Evolutionary conservation across 176 grass and related monocot genomes (phyloP), one percentile per base, ranked within the genome.

Genomic region (Carex parvula): DNA sequence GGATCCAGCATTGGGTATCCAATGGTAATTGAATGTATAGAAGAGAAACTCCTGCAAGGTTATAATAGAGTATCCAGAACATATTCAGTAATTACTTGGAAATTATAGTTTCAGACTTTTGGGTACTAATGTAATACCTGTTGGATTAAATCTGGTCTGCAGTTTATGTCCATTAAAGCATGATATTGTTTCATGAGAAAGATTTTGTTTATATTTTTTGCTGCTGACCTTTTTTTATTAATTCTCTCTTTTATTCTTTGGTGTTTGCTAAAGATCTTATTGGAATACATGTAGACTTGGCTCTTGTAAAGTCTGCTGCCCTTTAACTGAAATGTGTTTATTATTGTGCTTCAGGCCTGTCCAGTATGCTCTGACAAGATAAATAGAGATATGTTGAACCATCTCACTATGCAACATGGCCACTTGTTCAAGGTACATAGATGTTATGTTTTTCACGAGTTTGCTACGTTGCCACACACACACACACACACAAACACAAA

Each of bases 321-420:
- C 14, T 55, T 77, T 32, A 77, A 56, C 50, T 24, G 59, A 61
- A 82, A 78, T 82, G 3, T 17, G 17, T 81, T 81, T 53, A 79
- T 54, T 52, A n/a, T 52, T 64, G 3, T 69, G 29, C 26, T 93
- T 86, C 89, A 99, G 93, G 86, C 85, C 63, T 99, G 96, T 76
- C 96, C 96, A 67, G 80, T 99, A 20, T 99, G 96, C 88, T 93
- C 91, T 10, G 90, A 91, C 78, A 95, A 93, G 93, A 83, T 94
- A 75, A 87, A 87, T n/a, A 95, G 86, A 91, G 93, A 99, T 67
- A 99, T 99, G 93, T 86, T 95, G 63, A 95, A 87, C 76, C 96
- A 99, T 92, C 88, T 99, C 41, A 95, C 91, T 6, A 48, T 87
- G 83, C 96, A 95, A 85, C 96, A 99, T 87, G 93, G 96, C 5